Evolutionary conservation across 208 protist genomes (phyloP).

Genomic region (Leishmania braziliensis): DNA sequence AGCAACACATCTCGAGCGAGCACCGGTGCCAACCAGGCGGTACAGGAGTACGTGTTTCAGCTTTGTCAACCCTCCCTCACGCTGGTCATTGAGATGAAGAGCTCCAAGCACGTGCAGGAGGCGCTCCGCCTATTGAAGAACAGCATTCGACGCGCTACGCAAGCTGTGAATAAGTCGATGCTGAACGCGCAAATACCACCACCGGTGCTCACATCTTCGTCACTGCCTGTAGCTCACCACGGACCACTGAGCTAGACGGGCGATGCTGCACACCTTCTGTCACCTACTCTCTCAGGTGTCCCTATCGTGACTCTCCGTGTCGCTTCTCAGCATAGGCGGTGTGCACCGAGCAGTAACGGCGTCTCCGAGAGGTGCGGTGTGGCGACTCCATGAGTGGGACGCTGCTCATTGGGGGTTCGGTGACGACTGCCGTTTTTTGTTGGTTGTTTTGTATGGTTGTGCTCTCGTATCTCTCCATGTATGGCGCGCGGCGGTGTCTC

Average conservation of each 20-base stretch:
- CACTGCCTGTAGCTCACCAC: neutral
- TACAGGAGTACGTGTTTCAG: constrained; percentile 28
- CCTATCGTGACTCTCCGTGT: neutral
- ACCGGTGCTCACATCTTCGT: neutral
- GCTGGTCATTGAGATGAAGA: constrained; percentile 56
- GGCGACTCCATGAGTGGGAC: neutral
- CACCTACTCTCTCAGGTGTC: neutral
- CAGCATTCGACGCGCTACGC: constrained; percentile 39
- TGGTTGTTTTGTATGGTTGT: neutral
- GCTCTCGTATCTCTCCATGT: neutral
- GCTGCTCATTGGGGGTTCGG: neutral
- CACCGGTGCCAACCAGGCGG: constrained; percentile 9
- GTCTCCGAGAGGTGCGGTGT: neutral
- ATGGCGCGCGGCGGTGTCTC: neutral
- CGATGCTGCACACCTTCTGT: neutral
- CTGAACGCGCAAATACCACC: constrained; percentile 20
- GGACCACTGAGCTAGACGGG: neutral
- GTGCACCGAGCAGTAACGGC: neutral
- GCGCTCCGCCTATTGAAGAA: constrained; percentile 38
- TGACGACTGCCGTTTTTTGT: neutral
- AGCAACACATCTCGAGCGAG: constrained; percentile 36
- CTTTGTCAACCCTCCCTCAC: constrained; percentile 31
- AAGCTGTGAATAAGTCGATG: constrained; percentile 55
- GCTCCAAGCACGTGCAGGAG: constrained; percentile 36
- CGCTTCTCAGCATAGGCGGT: neutral